Conservation (phyloP, 345 rosid genomes). For the Xanthoceras sorbifolium region DNA sequence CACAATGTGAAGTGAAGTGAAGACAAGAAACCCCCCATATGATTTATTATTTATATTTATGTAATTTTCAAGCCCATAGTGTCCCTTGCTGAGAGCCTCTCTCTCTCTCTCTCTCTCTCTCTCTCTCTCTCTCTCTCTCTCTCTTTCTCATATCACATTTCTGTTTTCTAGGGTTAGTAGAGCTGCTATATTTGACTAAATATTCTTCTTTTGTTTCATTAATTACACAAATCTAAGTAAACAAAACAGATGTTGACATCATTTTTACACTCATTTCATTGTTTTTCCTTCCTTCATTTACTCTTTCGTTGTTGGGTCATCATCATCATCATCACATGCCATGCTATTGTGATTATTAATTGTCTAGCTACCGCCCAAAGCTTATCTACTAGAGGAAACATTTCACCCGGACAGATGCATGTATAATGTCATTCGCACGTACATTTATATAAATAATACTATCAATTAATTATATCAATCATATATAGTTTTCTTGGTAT, state of each 20-base stretch:
- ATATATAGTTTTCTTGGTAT: no score
- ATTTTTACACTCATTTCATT: neutral
- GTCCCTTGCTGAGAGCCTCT: conserved; percentile 1
- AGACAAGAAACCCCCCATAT: conserved; percentile 4
- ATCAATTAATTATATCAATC: no score
- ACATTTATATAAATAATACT: no score
- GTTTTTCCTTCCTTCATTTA: neutral
- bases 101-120: neutral
- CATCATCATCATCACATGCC: conserved; percentile 27
- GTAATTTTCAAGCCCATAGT: conserved; percentile 31
- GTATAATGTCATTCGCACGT: neutral
- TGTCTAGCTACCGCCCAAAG: neutral
- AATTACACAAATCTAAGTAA: conserved; percentile 7
- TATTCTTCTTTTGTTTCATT: neutral
- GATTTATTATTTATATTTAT: conserved; percentile 5
- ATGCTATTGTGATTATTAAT: neutral
- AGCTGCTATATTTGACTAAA: conserved; percentile 55
- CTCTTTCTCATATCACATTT: neutral
- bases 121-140: neutral
- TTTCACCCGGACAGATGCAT: no score
- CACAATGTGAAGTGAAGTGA: conserved; percentile 7
- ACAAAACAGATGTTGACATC: conserved; percentile 25
- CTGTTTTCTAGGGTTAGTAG: conserved; percentile 16
- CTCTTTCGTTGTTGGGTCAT: conserved; percentile 17
- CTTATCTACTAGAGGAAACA: neutral